Evolutionary conservation across 441 rosid genomes (phyloP).

Genomic region (Syzygium malaccense): DNA sequence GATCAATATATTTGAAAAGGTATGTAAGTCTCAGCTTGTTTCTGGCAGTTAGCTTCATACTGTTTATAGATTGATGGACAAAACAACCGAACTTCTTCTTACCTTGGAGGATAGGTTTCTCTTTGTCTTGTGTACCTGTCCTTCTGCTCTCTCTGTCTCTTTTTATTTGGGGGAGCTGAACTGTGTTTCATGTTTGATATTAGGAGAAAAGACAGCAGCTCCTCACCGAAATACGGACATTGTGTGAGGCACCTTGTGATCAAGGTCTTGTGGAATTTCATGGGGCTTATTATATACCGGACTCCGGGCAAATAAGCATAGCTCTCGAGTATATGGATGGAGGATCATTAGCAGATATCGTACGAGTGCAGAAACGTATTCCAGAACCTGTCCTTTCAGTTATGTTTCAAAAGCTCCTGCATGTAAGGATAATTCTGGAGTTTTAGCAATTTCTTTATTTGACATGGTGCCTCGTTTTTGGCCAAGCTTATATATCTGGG

Average conservation of each 20-base stretch:
- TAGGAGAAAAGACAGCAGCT: conserved; percentile 95
- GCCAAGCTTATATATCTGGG: neutral
- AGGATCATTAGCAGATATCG: conserved; percentile 81
- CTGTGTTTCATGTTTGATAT: neutral
- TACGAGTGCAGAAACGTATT: conserved; percentile 46
- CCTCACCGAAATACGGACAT: conserved; percentile 78
- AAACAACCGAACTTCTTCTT: neutral
- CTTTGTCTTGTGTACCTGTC: neutral
- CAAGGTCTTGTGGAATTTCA: conserved; percentile 91
- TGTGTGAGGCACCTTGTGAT: conserved; percentile 87
- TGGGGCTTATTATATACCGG: conserved; percentile 88
- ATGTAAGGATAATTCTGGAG: conserved; percentile 30
- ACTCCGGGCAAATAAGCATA: conserved; percentile 86
- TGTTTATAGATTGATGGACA: neutral
- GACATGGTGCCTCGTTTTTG: neutral
- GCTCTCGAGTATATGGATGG: conserved; percentile 97
- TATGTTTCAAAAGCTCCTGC: conserved; percentile 77
- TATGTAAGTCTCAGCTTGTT: conserved; percentile 2
- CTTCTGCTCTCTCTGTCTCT: neutral
- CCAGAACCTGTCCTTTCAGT: conserved; percentile 85
- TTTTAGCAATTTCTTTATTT: neutral
- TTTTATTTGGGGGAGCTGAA: neutral
- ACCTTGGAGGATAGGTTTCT: neutral
- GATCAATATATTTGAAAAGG: conserved; percentile 89
- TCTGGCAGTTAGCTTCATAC: neutral